A percentile compares a stretch with the other conserved stretches of the same genome.
Conservation (phyloP, 257 asterid species). For the Paulownia fortunei region DNA sequence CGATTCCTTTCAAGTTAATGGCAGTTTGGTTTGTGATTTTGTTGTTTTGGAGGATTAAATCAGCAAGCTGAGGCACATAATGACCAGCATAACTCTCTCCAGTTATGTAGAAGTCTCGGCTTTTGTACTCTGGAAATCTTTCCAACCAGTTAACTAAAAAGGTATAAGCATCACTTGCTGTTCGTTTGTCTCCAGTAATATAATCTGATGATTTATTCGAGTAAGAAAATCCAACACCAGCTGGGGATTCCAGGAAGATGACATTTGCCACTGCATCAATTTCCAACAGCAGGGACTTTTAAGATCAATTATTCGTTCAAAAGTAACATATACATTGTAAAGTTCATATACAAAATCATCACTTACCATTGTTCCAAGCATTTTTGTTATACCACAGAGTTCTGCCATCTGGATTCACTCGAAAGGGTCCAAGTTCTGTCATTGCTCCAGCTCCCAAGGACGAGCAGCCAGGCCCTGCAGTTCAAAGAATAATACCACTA, state of each 20-base stretch:
- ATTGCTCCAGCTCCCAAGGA: slow-evolving; percentile 64
- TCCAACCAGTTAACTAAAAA: no score
- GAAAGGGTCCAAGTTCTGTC: slow-evolving; percentile 67
- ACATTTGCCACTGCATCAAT: slow-evolving; percentile 57
- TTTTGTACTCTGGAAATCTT: slow-evolving; percentile 66
- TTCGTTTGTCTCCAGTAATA: slow-evolving; percentile 42
- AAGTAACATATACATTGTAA: slow-evolving; percentile 19
- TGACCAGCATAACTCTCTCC: slow-evolving; percentile 79
- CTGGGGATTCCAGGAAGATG: slow-evolving; percentile 66
- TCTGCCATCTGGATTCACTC: no score
- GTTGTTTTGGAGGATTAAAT: slow-evolving; percentile 50
- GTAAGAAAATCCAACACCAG: slow-evolving; percentile 73
- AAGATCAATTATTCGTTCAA: slow-evolving; percentile 39
- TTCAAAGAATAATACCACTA: background rate
- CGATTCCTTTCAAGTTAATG: slow-evolving; percentile 59
- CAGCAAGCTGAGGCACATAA: slow-evolving; percentile 66
- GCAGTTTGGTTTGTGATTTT: slow-evolving; percentile 46
- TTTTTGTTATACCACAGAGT: slow-evolving; percentile 49
- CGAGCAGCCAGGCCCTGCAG: slow-evolving; percentile 71
- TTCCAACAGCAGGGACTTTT: background rate
- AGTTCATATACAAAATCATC: background rate
- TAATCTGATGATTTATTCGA: slow-evolving; percentile 60
- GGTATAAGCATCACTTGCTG: slow-evolving; percentile 57
- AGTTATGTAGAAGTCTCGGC: slow-evolving; percentile 51
- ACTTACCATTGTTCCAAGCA: slow-evolving; percentile 61